Evolutionary conservation across 345 rosid genomes (phyloP).

Genomic region (Arabidopsis arenosa): DNA sequence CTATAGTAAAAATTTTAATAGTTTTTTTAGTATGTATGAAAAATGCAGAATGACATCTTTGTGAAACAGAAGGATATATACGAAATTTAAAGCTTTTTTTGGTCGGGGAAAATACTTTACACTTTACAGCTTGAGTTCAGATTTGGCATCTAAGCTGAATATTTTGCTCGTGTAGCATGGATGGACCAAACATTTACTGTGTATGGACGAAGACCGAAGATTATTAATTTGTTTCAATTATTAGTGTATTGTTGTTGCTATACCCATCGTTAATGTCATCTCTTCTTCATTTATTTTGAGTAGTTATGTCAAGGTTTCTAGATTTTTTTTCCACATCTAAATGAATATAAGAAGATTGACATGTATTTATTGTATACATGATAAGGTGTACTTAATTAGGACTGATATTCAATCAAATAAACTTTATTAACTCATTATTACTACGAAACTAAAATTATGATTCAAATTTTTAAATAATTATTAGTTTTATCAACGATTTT

Average conservation of each 20-base stretch:
- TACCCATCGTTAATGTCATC: neutral
- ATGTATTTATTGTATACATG: neutral
- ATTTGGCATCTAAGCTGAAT: neutral
- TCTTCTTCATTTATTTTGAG: neutral
- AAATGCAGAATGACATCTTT: no score
- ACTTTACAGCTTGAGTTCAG: neutral
- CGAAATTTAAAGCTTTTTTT: no score
- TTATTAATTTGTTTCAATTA: neutral
- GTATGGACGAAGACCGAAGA: neutral
- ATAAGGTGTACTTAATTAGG: neutral
- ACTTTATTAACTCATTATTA: neutral
- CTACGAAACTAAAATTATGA: no score
- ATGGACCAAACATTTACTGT: slow-evolving; percentile 22
- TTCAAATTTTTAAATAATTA: neutral
- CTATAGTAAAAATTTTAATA: no score
- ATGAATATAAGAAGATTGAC: neutral
- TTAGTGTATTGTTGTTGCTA: neutral
- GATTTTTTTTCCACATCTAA: neutral
- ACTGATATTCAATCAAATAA: neutral
- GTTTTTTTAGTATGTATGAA: no score
- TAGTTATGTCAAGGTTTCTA: slow-evolving; percentile 6
- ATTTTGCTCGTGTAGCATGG: neutral
- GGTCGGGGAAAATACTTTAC: no score
- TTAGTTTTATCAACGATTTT: neutral
- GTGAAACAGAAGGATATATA: no score